phyloP scores from a whole-genome alignment of 2,329 filamentous ascomycete genomes.

The Drechslerella coelobrocha region DNA sequence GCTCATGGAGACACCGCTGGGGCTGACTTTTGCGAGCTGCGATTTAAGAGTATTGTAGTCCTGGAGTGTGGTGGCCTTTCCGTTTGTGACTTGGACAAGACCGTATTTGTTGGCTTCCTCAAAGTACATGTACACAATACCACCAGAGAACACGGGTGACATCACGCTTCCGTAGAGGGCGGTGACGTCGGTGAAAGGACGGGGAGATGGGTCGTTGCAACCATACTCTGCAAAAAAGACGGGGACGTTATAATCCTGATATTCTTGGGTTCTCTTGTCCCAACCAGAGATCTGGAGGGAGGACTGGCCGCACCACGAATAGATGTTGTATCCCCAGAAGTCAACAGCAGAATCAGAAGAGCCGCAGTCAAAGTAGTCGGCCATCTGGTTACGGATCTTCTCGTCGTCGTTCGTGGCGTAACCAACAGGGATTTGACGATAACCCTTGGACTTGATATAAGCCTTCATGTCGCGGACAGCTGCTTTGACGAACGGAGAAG shows the following conservation, averaged over 20 bases:
- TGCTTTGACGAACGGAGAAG: constrained; percentile 95
- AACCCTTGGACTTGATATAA: constrained; percentile 82
- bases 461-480: constrained; percentile 94
- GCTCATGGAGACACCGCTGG: constrained; percentile 70
- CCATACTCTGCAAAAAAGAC: constrained; percentile 99
- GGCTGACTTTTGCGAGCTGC: constrained; percentile 73
- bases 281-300: constrained; percentile 79
- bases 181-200: constrained; percentile 83
- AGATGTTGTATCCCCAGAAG: constrained; percentile 99
- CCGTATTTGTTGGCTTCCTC: constrained; percentile 89
- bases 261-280: constrained; percentile 81
- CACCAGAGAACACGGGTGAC: constrained; percentile 87
- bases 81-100: constrained; percentile 70
- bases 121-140: constrained; percentile 99
- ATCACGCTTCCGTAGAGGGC: constrained; percentile 82
- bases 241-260: constrained; percentile 85
- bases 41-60: constrained; percentile 78
- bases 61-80: constrained; percentile 69
- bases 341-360: constrained; percentile 73
- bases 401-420: constrained; percentile 96
- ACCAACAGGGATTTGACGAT: constrained; percentile 83
- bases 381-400: constrained; percentile 79
- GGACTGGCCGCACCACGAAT: constrained; percentile 96
- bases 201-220: constrained; percentile 74
- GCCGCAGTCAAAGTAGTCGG: constrained; percentile 95